phyloP scores from a whole-genome alignment of 331 rosid species.

The Rosa hybrid region DNA sequence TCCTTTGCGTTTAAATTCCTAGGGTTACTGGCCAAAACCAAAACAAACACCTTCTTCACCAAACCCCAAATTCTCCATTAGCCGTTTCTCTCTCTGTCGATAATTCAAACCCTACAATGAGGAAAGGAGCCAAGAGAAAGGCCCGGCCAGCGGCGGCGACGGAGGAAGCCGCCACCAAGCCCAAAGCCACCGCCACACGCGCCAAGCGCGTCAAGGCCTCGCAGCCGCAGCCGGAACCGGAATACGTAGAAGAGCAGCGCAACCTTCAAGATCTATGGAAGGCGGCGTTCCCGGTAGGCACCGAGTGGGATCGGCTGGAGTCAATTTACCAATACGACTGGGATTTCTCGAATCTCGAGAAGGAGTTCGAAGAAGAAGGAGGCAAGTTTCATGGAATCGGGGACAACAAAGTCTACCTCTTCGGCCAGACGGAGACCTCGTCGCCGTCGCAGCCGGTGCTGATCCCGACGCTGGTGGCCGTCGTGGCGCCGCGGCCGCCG shows the following conservation, averaged over 20 bases:
- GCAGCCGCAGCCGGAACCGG: constrained; percentile 64
- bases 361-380: constrained; percentile 86
- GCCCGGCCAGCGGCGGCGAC: neutral
- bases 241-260: constrained; percentile 85
- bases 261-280: constrained; percentile 93
- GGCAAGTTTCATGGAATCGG: constrained; percentile 50
- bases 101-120: constrained; percentile 35
- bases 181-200: constrained; percentile 35
- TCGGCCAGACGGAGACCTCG: constrained; percentile 79
- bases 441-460: neutral
- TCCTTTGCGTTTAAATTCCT: neutral
- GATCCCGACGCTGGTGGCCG: constrained; percentile 94
- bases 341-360: constrained; percentile 96
- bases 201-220: constrained; percentile 56
- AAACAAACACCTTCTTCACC: neutral
- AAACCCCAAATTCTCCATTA: neutral
- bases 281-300: constrained; percentile 82
- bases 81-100: neutral
- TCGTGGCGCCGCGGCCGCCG: constrained; percentile 92
- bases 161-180: neutral
- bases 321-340: constrained; percentile 77
- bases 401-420: constrained; percentile 69
- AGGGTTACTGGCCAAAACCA: neutral
- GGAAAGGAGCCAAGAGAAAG: constrained; percentile 76
- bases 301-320: constrained; percentile 97